Evolutionary conservation across 306 rosid genomes (phyloP), one percentile per base, ranked within the genome.

Genomic region (Abrus pulchellus): DNA sequence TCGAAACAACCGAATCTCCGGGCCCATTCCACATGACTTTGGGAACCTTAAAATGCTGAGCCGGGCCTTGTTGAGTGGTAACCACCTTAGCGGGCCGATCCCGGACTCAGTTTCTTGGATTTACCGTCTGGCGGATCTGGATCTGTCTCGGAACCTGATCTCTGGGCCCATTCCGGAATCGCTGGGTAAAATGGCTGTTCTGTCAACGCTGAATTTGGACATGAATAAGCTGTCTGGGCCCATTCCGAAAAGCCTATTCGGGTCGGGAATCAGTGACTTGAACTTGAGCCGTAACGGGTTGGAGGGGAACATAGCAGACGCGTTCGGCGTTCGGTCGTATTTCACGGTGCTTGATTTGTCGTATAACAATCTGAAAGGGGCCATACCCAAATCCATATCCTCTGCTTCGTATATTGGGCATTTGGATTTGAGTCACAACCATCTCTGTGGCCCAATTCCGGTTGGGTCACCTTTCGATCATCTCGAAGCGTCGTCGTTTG

Each of bases 401-500:
- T 45, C 44, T 3, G 97, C 98, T 20, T 83, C 97, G 1, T 96
- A 57, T 50, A 77, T 96, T 47, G 99, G 99, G 0, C 99, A 96
- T 68, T 68, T 96, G 89, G 99, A 96, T 82, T 88, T 96, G 86
- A 96, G 99, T 83, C 92, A 96, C 49, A 96, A 96, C 84, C 97
- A 89, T 50, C 83, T 96, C 0, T 96, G 99, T 69, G 99, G 99
- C 2, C 68, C 49, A 40, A 93, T 96, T 53, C 99, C 99, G 5
- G 36, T 45, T 1, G 99, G 99, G 0, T 76, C 96, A 0, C 99
- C 99, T 7, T 96, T 93, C 36, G 93, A 96, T 80, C 99, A 96
- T 68, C 90, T 96, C 0, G 97, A 90, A 74, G 97, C 98, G 2
- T 89, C 98, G 40, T 93, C 98, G 8, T 96, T 96, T 79, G 68